These are phyloP conservation scores for Basipetospora chlamydospora DNA, from an alignment of 2,329 filamentous ascomycete species.

Conservation along the genomic window DNA sequence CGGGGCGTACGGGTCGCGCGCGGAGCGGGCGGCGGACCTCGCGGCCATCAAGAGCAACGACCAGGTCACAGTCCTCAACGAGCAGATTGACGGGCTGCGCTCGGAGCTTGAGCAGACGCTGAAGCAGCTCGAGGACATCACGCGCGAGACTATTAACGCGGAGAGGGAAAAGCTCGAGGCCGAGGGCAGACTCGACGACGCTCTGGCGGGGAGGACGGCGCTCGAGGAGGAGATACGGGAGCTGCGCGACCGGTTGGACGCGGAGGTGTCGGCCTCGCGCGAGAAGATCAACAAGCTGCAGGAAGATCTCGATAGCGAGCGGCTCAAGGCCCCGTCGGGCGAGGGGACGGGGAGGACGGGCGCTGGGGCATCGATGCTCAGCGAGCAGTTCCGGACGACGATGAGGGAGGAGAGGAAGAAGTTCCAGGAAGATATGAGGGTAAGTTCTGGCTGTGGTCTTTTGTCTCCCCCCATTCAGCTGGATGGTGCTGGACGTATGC, in stretches of 20 bases:
- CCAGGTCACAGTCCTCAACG: slow-evolving; percentile 30
- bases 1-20: slow-evolving; percentile 43
- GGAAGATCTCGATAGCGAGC: slow-evolving; percentile 36
- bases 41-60: slow-evolving; percentile 35
- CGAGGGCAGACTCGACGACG: slow-evolving; percentile 26
- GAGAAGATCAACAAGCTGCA: slow-evolving; percentile 26
- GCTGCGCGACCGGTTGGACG: slow-evolving; percentile 24
- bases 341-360: slow-evolving; percentile 20
- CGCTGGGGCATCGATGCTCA: slow-evolving; percentile 35
- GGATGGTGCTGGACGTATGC: slow-evolving; percentile 7
- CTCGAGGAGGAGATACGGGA: slow-evolving; percentile 24
- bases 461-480: slow-evolving; percentile 1
- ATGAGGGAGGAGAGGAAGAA: slow-evolving; percentile 43
- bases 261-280: slow-evolving; percentile 22
- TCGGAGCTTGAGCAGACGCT: slow-evolving; percentile 34
- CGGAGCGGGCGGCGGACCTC: slow-evolving; percentile 42
- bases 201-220: slow-evolving; percentile 17
- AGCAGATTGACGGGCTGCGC: slow-evolving; percentile 34
- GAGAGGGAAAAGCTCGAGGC: slow-evolving; percentile 35
- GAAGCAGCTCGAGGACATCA: slow-evolving; percentile 37
- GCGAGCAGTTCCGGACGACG: slow-evolving; percentile 39
- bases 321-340: slow-evolving; percentile 25
- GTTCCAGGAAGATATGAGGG: slow-evolving; percentile 39
- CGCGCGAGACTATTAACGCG: slow-evolving; percentile 32
- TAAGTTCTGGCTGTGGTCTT: no score